phyloP scores from a whole-genome alignment of 495 filamentous ascomycete species.

The Podospora sp. region DNA sequence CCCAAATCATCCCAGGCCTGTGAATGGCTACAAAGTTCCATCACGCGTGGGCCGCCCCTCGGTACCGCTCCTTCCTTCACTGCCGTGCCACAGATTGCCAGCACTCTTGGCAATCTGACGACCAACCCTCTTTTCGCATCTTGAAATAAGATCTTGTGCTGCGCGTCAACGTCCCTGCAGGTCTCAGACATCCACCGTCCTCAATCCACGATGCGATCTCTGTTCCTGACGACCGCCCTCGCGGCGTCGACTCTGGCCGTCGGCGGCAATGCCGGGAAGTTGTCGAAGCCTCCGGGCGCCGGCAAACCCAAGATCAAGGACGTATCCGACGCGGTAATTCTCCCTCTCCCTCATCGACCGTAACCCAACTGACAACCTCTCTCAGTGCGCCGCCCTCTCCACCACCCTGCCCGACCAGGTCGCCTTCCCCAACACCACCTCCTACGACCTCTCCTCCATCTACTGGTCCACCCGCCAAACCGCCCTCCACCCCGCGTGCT shows the following conservation, averaged over 20 bases:
- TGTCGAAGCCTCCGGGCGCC: no score
- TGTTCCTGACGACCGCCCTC: no score
- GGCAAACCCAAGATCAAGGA: no score
- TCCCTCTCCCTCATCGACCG: no score
- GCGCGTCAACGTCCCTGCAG: not conserved
- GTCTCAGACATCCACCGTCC: not conserved
- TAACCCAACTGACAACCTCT: not conserved
- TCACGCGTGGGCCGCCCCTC: not conserved
- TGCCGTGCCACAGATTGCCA: not conserved
- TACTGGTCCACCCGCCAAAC: conserved; percentile 57
- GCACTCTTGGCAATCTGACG: not conserved
- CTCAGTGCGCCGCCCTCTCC: conserved; percentile 24
- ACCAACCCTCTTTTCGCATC: not conserved
- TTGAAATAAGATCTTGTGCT: not conserved
- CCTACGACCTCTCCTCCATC: conserved; percentile 22
- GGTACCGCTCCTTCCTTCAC: not conserved
- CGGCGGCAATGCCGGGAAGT: no score
- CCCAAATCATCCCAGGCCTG: not conserved
- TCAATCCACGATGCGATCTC: not conserved
- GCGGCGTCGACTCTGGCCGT: no score
- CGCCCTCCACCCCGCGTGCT: conserved; percentile 41
- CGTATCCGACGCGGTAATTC: no score
- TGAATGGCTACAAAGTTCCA: not conserved
- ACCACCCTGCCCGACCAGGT: conserved; percentile 26
- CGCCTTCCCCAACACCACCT: conserved; percentile 24